Percentiles rank a stretch among this genome's conserved stretches.
These are phyloP conservation scores for Barnettozyma californica DNA, from an alignment of 805 yeast species.

Conservation along the genomic window DNA sequence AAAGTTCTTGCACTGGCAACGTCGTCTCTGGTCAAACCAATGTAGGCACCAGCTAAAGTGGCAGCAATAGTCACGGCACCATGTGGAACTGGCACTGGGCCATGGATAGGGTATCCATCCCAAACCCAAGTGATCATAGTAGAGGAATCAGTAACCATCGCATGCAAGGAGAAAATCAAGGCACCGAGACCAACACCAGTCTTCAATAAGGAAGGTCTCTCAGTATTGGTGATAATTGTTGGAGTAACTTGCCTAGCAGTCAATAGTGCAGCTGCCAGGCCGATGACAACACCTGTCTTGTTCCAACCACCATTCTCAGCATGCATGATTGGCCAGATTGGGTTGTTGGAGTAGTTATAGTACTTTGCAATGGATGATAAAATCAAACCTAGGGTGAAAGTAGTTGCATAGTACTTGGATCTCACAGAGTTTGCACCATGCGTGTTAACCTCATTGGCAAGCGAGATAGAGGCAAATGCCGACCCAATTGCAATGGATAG, in stretches of 20 bases:
- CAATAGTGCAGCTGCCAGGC: conserved; percentile 56
- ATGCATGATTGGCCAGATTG: conserved; percentile 94
- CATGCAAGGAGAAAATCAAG: conserved; percentile 62
- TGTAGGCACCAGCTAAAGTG: conserved; percentile 51
- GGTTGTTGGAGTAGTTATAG: conserved; percentile 79
- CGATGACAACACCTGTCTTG: conserved; percentile 58
- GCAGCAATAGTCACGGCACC: conserved; percentile 58
- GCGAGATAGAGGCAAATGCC: conserved; percentile 53
- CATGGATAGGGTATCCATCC: conserved; percentile 86
- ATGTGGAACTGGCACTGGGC: conserved; percentile 85
- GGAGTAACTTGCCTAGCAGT: conserved; percentile 36
- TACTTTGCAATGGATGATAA: conserved; percentile 71
- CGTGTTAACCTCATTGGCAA: conserved; percentile 33
- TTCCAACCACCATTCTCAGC: conserved; percentile 83
- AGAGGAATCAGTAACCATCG: conserved; percentile 77
- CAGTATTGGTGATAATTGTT: background rate
- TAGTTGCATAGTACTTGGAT: conserved; percentile 34
- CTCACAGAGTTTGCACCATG: conserved; percentile 19
- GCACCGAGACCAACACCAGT: conserved; percentile 74
- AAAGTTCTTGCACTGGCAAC: conserved; percentile 31
- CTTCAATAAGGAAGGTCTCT: conserved; percentile 39
- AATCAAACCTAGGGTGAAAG: conserved; percentile 68
- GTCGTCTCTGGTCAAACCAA: conserved; percentile 30
- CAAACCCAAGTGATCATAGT: conserved; percentile 92
- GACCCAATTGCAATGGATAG: conserved; percentile 61